Percentiles rank a stretch among this genome's conserved stretches.
Evolutionary conservation across 192 early-diverging fungal species (phyloP).

Genomic region (Haplosporangium gracile): DNA sequence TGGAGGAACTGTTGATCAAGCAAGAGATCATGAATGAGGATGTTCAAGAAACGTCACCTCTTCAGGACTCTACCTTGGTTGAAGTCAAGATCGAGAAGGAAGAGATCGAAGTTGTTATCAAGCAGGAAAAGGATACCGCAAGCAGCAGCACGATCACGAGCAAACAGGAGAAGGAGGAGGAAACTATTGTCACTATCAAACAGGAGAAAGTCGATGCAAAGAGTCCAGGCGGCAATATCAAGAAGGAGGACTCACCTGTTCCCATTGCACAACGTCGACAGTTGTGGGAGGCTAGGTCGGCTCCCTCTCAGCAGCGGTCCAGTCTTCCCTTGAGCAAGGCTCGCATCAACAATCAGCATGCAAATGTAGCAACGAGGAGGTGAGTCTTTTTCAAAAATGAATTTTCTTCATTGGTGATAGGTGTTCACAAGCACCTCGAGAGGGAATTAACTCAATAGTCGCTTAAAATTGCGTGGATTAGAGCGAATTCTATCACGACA

Average conservation of each 20-base stretch:
- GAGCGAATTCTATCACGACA: background rate
- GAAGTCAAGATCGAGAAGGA: slow-evolving; percentile 10
- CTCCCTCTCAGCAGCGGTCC: slow-evolving; percentile 12
- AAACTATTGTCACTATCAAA: background rate
- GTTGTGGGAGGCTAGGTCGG: slow-evolving; percentile 43
- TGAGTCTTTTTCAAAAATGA: too few relatives aligned
- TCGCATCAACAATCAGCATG: background rate
- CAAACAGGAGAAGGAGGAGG: slow-evolving; percentile 24
- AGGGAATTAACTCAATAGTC: background rate
- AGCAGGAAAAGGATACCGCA: slow-evolving; percentile 18
- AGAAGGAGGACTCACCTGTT: slow-evolving; percentile 16
- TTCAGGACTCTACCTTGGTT: background rate
- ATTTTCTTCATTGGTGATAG: background rate
- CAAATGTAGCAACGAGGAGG: background rate
- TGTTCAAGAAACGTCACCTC: background rate
- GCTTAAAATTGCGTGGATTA: background rate
- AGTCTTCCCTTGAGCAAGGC: slow-evolving; percentile 26
- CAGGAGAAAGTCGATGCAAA: background rate
- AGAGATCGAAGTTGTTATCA: slow-evolving; percentile 3
- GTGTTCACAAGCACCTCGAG: background rate
- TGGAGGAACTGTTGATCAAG: slow-evolving; percentile 2
- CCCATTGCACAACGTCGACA: slow-evolving; percentile 32
- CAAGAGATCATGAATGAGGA: slow-evolving; percentile 5
- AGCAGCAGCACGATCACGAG: background rate
- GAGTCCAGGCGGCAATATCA: background rate